A percentile compares a stretch with the other conserved stretches of the same genome.
phyloP scores from a whole-genome alignment of 345 rosid species.

The Camelina hispida region DNA sequence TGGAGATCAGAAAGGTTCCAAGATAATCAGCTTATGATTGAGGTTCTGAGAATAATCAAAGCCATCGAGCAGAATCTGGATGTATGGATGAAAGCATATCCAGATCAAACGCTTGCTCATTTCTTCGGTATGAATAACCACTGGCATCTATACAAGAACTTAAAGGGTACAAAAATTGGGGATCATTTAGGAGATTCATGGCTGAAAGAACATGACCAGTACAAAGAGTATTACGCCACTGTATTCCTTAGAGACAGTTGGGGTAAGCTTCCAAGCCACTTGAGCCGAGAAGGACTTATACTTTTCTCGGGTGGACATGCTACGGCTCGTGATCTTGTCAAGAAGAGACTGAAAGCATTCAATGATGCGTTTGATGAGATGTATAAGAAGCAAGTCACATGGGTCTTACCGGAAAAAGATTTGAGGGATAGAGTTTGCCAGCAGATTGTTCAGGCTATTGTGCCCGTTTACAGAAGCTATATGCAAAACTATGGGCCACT shows the following conservation, averaged over 20 bases:
- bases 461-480: constrained; percentile 93
- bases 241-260: constrained; percentile 82
- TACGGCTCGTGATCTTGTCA: constrained; percentile 98
- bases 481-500: constrained; percentile 98
- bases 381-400: constrained; percentile 75
- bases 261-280: constrained; percentile 87
- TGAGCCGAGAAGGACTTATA: constrained; percentile 95
- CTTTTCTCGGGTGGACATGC: constrained; percentile 98
- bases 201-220: constrained; percentile 88
- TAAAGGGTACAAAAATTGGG: constrained; percentile 87
- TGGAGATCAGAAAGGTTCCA: constrained; percentile 95
- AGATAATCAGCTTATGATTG: constrained; percentile 73
- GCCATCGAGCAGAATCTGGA: constrained; percentile 81
- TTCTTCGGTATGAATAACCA: constrained; percentile 92
- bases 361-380: constrained; percentile 91
- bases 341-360: constrained; percentile 83
- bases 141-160: constrained; percentile 83
- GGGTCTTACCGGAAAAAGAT: constrained; percentile 84
- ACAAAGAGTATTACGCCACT: constrained; percentile 70
- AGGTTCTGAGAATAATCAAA: constrained; percentile 70
- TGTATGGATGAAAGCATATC: constrained; percentile 79
- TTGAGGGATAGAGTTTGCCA: constrained; percentile 89
- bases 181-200: constrained; percentile 78
- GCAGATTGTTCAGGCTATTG: constrained; percentile 71
- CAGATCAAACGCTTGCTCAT: constrained; percentile 59